Base-by-base conservation (phyloP, 176 grass and related monocot genomes). In the Oryza coarctata region DNA sequence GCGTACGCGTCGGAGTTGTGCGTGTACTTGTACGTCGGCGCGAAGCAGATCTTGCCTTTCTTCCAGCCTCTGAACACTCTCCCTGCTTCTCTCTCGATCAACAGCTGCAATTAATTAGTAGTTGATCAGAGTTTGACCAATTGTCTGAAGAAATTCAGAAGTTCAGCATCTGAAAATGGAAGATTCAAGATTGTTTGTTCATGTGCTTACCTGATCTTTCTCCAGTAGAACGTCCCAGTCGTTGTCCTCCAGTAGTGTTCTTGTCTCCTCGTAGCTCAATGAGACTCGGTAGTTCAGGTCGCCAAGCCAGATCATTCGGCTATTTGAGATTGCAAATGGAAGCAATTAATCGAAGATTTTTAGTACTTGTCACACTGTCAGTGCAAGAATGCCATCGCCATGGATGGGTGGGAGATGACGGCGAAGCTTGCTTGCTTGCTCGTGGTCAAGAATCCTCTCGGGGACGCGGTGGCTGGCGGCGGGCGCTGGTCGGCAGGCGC, bases 21-120 rank as follows among this genome's bases (percentile, higher is more conserved):
- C 20, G 96, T 88, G 85, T 95, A 98, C 60, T 98, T 98, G 91
- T 98, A 98, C 68, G 96, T 98, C 39, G 96, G 96, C 68, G 93
- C 96, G 65, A 98, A 98, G 87, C 65, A 78, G 84, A 98, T 95
- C 84, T 91, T 93, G 25, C 96, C 96, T 79, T 98, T 93, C 68
- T 95, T 95, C 96, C 96, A 95, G 0, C 90, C 96, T 28, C 76
- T 75, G 82, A 98, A 95, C 71, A 98, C 93, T 62, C 93, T 93
- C 12, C 96, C 96, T 7, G 93, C 96, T 47, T 93, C 73, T 89
- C 84, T 77, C 96, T 98, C 96, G 14, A 88, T 88, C 38, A 80
- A 88, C 30, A 98, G 74, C 93, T 98, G 87, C 70, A 73, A 0
- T 25, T 55, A 55, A 49, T 49, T 6, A 22, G 7, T 6, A 22